A percentile compares a stretch with the other conserved stretches of the same genome.
These are phyloP conservation scores for Zelopaecilomyces penicillatus DNA, from an alignment of 2,329 filamentous ascomycete species.

Conservation along the genomic window DNA sequence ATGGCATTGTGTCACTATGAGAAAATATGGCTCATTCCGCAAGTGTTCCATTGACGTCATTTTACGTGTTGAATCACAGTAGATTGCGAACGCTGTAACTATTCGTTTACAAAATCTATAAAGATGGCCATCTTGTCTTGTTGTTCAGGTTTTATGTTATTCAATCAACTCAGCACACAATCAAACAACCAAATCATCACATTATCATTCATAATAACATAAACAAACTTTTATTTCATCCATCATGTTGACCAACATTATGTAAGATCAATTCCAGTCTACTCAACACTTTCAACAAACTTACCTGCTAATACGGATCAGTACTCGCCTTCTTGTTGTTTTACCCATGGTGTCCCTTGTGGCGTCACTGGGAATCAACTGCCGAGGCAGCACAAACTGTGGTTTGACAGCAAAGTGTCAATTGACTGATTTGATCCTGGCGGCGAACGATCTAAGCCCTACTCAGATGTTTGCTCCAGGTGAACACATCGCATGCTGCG, in stretches of 20 bases:
- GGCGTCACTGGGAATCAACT: constrained; percentile 6
- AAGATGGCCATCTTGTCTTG: too few relatives aligned
- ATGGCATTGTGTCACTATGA: too few relatives aligned
- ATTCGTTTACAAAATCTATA: too few relatives aligned
- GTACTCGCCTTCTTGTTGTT: constrained; percentile 4
- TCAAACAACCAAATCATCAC: background rate
- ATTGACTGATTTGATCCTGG: constrained; percentile 7
- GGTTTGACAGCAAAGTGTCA: constrained; percentile 5
- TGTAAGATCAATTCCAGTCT: too few relatives aligned
- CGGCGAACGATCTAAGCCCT: constrained; percentile 4
- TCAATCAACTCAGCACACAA: too few relatives aligned
- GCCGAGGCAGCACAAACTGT: constrained; percentile 6
- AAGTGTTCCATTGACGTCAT: too few relatives aligned
- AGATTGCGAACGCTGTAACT: too few relatives aligned
- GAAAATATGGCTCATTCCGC: too few relatives aligned
- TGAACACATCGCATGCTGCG: constrained; percentile 7
- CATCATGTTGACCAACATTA: background rate
- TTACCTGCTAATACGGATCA: background rate
- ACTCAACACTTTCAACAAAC: background rate
- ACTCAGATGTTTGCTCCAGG: constrained; percentile 3
- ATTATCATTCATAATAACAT: background rate
- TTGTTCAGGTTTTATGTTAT: too few relatives aligned
- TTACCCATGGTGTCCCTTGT: constrained; percentile 1
- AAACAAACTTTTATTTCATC: too few relatives aligned
- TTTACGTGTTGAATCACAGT: too few relatives aligned